Conservation (phyloP, 2,329 filamentous ascomycete genomes). For the Clarireedia monteithiana region DNA sequence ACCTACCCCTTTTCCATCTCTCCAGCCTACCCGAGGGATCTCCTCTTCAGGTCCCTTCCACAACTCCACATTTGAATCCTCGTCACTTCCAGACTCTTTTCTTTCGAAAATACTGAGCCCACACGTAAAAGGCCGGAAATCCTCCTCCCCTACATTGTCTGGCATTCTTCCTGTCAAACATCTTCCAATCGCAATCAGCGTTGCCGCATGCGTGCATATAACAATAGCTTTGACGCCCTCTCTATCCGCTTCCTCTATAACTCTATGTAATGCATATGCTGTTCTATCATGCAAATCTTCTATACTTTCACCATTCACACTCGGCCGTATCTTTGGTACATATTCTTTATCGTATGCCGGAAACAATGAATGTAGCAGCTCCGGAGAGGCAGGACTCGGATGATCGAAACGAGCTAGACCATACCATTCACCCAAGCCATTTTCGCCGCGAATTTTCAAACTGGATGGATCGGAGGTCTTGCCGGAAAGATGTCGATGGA, state of each 20-base stretch:
- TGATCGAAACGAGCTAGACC: constrained; percentile 80
- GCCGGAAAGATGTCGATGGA: constrained; percentile 41
- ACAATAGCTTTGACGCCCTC: constrained; percentile 63
- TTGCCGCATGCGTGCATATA: constrained; percentile 84
- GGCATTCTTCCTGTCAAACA: constrained; percentile 75
- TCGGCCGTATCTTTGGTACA: constrained; percentile 58
- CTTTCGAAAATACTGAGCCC: constrained; percentile 63
- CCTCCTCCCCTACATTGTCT: constrained; percentile 60
- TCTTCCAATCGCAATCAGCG: constrained; percentile 78
- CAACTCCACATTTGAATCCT: constrained; percentile 31
- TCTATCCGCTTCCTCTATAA: constrained; percentile 67
- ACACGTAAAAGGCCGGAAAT: constrained; percentile 81
- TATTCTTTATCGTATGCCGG: constrained; percentile 51
- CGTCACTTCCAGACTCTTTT: constrained; percentile 31
- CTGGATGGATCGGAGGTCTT: constrained; percentile 16
- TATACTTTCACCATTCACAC: constrained; percentile 69
- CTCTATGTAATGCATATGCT: constrained; percentile 57
- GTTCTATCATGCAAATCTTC: constrained; percentile 72
- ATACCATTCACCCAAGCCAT: constrained; percentile 77
- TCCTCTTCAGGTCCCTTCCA: constrained; percentile 31
- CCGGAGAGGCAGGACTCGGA: constrained; percentile 62
- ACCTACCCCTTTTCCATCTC: constrained; percentile 50
- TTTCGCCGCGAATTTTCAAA: constrained; percentile 45
- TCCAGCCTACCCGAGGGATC: constrained; percentile 44
- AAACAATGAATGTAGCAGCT: constrained; percentile 60